Evolutionary conservation across 2,329 filamentous ascomycete genomes (phyloP).

Genomic region (Penicillium aurantiogriseum): DNA sequence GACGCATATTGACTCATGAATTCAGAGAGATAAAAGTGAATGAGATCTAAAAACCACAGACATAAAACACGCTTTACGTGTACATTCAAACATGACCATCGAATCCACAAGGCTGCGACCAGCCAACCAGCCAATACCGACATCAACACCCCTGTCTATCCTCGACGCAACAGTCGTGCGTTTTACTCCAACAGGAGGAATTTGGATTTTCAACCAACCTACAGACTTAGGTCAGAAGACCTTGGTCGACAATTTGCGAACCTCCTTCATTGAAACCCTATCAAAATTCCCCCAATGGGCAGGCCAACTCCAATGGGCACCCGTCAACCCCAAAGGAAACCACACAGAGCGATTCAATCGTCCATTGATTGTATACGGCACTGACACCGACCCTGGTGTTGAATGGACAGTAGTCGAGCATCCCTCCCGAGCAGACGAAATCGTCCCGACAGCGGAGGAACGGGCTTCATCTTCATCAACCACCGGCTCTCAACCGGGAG

Average conservation of each 20-base stretch:
- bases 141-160: conserved; percentile 11
- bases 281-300: conserved; percentile 13
- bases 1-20: background rate
- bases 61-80: background rate
- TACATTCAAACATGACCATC: background rate
- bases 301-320: conserved; percentile 15
- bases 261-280: conserved; percentile 3
- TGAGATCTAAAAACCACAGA: background rate
- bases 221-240: background rate
- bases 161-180: conserved; percentile 14
- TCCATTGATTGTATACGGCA: conserved; percentile 4
- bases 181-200: conserved; percentile 11
- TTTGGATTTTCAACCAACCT: conserved; percentile 3
- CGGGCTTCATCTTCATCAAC: conserved; percentile 1
- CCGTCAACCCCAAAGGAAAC: background rate
- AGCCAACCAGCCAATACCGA: background rate
- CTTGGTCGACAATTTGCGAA: background rate
- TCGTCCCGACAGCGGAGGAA: conserved; percentile 2
- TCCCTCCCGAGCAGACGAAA: background rate
- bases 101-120: conserved; percentile 2
- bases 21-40: background rate
- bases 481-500: background rate
- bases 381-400: conserved; percentile 4
- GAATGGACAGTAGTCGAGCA: conserved; percentile 7
- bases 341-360: conserved; percentile 14